Conservation (phyloP, 75 land plant species). For the Pseudotsuga menziesii region DNA sequence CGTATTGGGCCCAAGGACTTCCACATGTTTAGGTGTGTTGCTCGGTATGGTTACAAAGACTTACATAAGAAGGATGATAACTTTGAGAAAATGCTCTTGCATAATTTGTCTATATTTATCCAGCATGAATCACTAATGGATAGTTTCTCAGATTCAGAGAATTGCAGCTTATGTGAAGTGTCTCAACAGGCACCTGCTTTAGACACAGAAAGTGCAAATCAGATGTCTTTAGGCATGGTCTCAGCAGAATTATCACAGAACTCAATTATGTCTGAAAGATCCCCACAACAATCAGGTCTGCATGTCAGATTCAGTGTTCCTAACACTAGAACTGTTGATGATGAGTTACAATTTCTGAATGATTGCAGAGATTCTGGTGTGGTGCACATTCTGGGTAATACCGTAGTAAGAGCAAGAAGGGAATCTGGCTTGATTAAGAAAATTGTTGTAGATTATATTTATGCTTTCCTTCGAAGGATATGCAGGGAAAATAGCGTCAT, state of each 20-base stretch:
- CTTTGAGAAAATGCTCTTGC: conserved; percentile 48
- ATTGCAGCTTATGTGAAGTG: conserved; percentile 29
- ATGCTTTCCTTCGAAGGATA: conserved; percentile 74
- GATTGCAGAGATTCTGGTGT: conserved; percentile 69
- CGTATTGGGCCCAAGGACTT: conserved; percentile 41
- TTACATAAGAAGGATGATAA: conserved; percentile 20
- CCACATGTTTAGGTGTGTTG: conserved; percentile 49
- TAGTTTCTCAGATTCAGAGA: conserved; percentile 58
- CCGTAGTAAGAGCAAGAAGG: conserved; percentile 61
- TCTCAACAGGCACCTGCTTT: conserved; percentile 16
- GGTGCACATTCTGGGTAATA: conserved; percentile 88
- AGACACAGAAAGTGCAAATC: conserved; percentile 21
- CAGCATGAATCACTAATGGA: conserved; percentile 43
- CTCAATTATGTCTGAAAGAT: conserved; percentile 36
- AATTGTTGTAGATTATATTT: conserved; percentile 65
- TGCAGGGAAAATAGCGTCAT: conserved; percentile 82
- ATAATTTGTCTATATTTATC: conserved; percentile 9
- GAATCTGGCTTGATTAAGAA: conserved; percentile 58
- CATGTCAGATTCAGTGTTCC: conserved; percentile 5
- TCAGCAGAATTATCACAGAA: conserved; percentile 32
- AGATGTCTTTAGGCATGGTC: conserved; percentile 15
- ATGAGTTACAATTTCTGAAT: conserved; percentile 61
- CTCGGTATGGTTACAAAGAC: conserved; percentile 60
- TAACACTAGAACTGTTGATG: conserved; percentile 22
- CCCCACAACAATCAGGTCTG: conserved; percentile 2